Evolutionary conservation across 2,329 filamentous ascomycete genomes (phyloP), one percentile per base, ranked within the genome.

Genomic region (Pyrenochaeta sp.): DNA sequence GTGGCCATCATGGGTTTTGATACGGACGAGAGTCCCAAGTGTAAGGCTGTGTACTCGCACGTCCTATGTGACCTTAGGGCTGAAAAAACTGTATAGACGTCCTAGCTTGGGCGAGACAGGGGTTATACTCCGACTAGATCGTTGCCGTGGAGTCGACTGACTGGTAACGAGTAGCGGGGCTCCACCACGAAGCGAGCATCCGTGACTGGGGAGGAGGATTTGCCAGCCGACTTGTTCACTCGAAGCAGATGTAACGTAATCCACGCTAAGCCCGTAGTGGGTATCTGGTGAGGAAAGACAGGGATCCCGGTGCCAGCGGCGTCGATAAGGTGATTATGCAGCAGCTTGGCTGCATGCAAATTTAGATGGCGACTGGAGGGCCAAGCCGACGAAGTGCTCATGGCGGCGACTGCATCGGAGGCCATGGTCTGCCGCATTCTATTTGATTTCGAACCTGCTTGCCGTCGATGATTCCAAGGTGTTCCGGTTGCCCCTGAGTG

Each of bases 11-110:
- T 32, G 17, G 15, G 18, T 32, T 32, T 7, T 42, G 17, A 7
- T 28, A 39, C 21, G 21, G 23, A n/a, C 14, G 11, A 28, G 17
- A 28, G 17, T 38, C 22, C 23, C 19, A 32, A n/a, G 24, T 7
- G 26, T 22, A 28, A 44, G 41, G 41, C 41, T 44, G 41, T 39
- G 35, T 44, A 28, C 28, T 29, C 22, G 35, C 41, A 44, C 27
- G 28, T 32, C 22, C 20, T 3, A 37, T 24, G 34, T 44, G 27
- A 27, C 35, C 21, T 38, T 20, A 44, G 41, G 41, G 41, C 35
- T 38, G 41, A 44, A 22, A 26, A 18, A n/a, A 42, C 6, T 32
- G 26, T 35, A 22, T 26, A 26, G 34, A 29, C 21, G 20, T 23
- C 14, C 30, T 21, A 27, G 30, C 11, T 22, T 35, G 15, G 24